Evolutionary conservation across 768 basidiomycete species (phyloP).

Genomic region (Clitopilus passeckerianus): DNA sequence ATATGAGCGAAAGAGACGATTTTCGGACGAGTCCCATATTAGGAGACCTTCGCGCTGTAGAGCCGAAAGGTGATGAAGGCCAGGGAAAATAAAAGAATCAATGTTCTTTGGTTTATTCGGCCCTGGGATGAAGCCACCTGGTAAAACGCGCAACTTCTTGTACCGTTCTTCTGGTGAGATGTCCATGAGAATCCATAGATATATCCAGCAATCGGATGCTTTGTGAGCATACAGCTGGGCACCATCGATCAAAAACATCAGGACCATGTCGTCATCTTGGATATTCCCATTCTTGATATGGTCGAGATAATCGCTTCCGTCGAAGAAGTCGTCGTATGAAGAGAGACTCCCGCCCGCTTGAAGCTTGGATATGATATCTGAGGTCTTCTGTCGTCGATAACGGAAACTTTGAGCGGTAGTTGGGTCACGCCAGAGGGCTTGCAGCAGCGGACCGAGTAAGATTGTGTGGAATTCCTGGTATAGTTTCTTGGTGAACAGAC

Average conservation of each 20-base stretch:
- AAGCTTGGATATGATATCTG: no score
- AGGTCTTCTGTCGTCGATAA: constrained; percentile 8
- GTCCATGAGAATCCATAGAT: constrained; percentile 33
- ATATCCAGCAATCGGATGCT: constrained; percentile 36
- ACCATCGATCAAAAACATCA: constrained; percentile 33
- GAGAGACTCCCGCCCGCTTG: no score
- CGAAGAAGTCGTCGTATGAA: constrained; percentile 17
- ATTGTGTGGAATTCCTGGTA: constrained; percentile 30
- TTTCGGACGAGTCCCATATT: constrained; percentile 17
- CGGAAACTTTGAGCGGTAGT: constrained; percentile 22
- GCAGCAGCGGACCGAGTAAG: constrained; percentile 36
- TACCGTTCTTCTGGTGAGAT: constrained; percentile 17
- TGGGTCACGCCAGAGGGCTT: constrained; percentile 22
- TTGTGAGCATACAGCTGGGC: constrained; percentile 39
- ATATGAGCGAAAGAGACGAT: constrained; percentile 3
- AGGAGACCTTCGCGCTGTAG: constrained; percentile 20
- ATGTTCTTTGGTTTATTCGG: constrained; percentile 21
- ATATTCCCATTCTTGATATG: constrained; percentile 16
- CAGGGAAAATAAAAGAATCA: constrained; percentile 18
- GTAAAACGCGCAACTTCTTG: constrained; percentile 18
- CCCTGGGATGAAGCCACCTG: constrained; percentile 21
- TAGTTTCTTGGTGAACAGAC: constrained; percentile 13
- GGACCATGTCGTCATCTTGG: constrained; percentile 22
- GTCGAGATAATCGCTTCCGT: constrained; percentile 21
- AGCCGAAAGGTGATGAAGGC: constrained; percentile 14